Base-by-base conservation (phyloP, 129 eudicot species). In the Calendula officinalis region DNA sequence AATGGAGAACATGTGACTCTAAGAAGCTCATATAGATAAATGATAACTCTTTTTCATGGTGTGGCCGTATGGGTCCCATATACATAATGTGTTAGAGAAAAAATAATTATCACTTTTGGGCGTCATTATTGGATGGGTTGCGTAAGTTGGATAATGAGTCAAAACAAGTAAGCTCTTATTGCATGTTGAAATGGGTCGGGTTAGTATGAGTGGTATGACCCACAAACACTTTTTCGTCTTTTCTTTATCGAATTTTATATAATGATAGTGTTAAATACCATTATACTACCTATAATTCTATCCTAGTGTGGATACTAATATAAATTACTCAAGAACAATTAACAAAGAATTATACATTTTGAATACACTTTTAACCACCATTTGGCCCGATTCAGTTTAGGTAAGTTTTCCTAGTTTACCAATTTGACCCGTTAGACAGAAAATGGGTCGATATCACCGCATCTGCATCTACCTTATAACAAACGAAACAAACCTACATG, bases 401-500 rank as follows among this genome's bases (percentile, higher is more conserved):
- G 15, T 16, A n/a, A 46, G 51, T 46, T 14, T 16, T 46, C 51
- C 5, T 46, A 3, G 14, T 46, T 46, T 46, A 46, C 14, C 8
- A 46, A 10, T 3, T 46, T 6, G 2, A 14, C 50, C 3, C 12
- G 1, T 46, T 3, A 46, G 51, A 46, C 5, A 46, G 51, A n/a
- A 46, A 46, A 46, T 46, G 11, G 22, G 15, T 13, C 38, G 7
- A 39, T 40, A 39, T 10, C 5, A 7, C 13, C 42, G 12, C 51
- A n/a, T 62, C 55, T 33, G 32, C 68, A 62, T 30, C 6, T 32
- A 62, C 13, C 37, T 45, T 0, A 14, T 14, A 22, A 35, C 45
- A 27, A 15, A 60, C 46, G 32, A 66, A 47, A 36, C 9, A 27
- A 67, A 56, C 16, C 46, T 57, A 36, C 27, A 52, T 13, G 41